Conservation (phyloP, 2,329 filamentous ascomycete genomes). For the Trichoderma sp. region DNA sequence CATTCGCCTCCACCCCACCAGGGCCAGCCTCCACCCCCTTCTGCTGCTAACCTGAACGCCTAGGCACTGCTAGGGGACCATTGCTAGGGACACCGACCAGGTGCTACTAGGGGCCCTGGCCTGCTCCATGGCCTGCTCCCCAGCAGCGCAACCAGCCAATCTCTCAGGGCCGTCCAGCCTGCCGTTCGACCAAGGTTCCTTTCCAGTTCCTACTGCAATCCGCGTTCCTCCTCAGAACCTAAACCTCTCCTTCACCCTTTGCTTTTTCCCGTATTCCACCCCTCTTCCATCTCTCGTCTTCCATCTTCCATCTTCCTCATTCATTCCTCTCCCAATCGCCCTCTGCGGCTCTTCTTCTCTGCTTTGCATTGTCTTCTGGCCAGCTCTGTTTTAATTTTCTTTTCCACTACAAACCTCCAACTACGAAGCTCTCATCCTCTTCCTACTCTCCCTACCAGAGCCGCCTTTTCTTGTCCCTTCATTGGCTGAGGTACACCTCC, state of each 20-base stretch:
- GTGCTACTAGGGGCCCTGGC: constrained; percentile 1
- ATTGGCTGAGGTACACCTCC: constrained; percentile 6
- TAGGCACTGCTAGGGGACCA: constrained; percentile 12
- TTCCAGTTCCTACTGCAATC: not conserved
- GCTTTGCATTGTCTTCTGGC: constrained; percentile 19
- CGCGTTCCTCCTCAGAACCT: constrained; percentile 15
- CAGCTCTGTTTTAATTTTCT: constrained; percentile 6
- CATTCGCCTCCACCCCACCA: constrained; percentile 6
- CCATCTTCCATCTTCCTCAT: constrained; percentile 17
- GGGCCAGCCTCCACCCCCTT: constrained; percentile 18
- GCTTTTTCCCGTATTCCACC: constrained; percentile 10
- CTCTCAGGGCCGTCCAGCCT: not conserved
- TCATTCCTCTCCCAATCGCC: constrained; percentile 18
- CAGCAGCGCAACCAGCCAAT: not conserved
- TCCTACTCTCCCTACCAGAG: not conserved
- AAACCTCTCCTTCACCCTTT: constrained; percentile 19
- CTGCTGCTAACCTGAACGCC: not conserved
- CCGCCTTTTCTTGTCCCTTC: not conserved
- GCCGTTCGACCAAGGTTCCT: not conserved
- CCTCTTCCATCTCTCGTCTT: constrained; percentile 11
- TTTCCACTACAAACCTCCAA: not conserved
- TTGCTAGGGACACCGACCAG: constrained; percentile 2
- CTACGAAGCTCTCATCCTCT: not conserved
- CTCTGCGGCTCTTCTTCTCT: constrained; percentile 1
- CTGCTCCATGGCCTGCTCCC: not conserved